Evolutionary conservation across 768 basidiomycete genomes (phyloP).

Genomic region (Russula olivacea): DNA sequence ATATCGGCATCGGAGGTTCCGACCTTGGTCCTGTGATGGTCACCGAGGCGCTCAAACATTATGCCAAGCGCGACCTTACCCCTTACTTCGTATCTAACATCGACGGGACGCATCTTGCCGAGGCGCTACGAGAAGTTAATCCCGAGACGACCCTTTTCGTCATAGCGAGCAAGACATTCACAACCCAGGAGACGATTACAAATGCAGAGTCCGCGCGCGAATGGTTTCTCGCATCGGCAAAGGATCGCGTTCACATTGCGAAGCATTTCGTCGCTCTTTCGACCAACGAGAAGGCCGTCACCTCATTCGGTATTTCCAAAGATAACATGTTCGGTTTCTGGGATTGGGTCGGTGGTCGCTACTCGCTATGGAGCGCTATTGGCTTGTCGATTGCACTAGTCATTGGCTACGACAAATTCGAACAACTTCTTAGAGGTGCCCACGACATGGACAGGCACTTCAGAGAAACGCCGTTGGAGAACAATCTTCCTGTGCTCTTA

Average conservation of each 20-base stretch:
- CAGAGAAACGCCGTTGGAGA: constrained; percentile 76
- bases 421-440: constrained; percentile 81
- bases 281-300: constrained; percentile 92
- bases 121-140: constrained; percentile 73
- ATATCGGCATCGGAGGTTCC: constrained; percentile 98
- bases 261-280: constrained; percentile 99
- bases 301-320: constrained; percentile 83
- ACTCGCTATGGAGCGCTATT: constrained; percentile 98
- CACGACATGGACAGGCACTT: constrained; percentile 99
- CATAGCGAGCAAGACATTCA: constrained; percentile 98
- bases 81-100: constrained; percentile 95
- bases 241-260: constrained; percentile 86
- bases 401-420: constrained; percentile 93
- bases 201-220: constrained; percentile 90
- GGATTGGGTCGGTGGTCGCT: constrained; percentile 99
- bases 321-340: constrained; percentile 99
- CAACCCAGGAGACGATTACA: constrained; percentile 99
- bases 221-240: constrained; percentile 86
- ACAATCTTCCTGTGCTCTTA: constrained; percentile 88
- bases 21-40: constrained; percentile 99
- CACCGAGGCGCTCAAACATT: constrained; percentile 92
- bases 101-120: constrained; percentile 95
- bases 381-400: constrained; percentile 90
- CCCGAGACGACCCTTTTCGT: constrained; percentile 95
- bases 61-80: constrained; percentile 82